These are phyloP conservation scores for Paramecium sonneborni DNA, from an alignment of 73 alveolate genomes.

Conservation along the genomic window DNA sequence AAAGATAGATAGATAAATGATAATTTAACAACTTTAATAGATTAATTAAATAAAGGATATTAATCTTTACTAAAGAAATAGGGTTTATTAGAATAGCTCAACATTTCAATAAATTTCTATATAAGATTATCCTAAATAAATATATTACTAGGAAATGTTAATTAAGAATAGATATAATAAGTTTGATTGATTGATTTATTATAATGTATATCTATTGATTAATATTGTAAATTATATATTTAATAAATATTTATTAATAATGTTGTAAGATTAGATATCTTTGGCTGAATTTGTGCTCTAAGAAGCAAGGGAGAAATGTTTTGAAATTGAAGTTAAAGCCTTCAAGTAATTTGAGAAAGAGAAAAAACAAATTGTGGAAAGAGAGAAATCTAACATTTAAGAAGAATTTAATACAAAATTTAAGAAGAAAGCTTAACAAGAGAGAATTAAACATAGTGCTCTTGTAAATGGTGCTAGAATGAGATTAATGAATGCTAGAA, in stretches of 20 bases:
- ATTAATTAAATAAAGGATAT: constrained; percentile 71
- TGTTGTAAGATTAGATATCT: constrained; percentile 49
- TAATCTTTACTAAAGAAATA: constrained; percentile 75
- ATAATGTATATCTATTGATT: constrained; percentile 74
- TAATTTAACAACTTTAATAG: constrained; percentile 79
- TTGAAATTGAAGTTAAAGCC: constrained; percentile 65
- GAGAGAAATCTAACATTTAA: constrained; percentile 39
- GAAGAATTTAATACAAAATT: constrained; percentile 17
- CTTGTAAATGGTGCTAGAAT: constrained; percentile 54
- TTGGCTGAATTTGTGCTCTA: constrained; percentile 59
- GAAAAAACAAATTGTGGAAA: constrained; percentile 60
- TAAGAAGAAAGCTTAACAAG: constrained; percentile 50
- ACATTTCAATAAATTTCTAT: constrained; percentile 83
- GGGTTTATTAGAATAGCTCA: constrained; percentile 89
- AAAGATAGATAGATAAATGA: constrained; percentile 78
- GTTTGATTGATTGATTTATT: constrained; percentile 87
- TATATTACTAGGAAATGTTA: constrained; percentile 65
- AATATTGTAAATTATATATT: neutral
- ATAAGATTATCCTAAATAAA: constrained; percentile 79
- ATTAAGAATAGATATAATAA: constrained; percentile 66
- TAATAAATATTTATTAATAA: neutral
- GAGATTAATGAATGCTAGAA: constrained; percentile 62
- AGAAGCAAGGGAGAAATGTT: constrained; percentile 68
- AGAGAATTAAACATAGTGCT: constrained; percentile 60
- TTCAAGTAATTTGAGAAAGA: constrained; percentile 65